Base-by-base conservation (phyloP, 768 basidiomycete species). In the Rhizopogon rudus region DNA sequence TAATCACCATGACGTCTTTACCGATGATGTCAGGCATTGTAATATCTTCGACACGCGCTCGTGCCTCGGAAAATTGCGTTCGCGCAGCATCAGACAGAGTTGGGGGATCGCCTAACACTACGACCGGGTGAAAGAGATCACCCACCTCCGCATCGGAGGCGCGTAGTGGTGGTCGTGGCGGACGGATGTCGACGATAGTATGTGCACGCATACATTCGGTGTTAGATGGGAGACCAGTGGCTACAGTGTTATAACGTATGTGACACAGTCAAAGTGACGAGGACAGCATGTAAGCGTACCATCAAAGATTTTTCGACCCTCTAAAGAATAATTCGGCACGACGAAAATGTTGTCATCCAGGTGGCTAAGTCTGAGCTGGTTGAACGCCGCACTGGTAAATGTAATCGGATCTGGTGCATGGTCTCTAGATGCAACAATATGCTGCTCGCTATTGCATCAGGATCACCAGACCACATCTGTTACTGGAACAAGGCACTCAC, bases 261-360 rank as follows among this genome's bases (percentile, higher is more conserved):
- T 60, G 28, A 59, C 17, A 8, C 3, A 22, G 1, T 16, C 39
- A n/a, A 3, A 37, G 46, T 12, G 5, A 6, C 44, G n/a, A 31
- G 54, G 22, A n/a, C 17, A 17, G 4, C 14, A 22, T 40, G 20
- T 13, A 31, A n/a, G 60, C 68, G 14, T 48, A 73, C 77, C 40
- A 14, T 53, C 65, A 39, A 88, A 60, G 16, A 69, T 61, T 52
- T 71, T 76, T 40, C 67, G 61, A 10, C 83, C 67, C 0, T 66
- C 63, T 41, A 80, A 65, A 0, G 71, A 72, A 63, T 79, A 83
- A 55, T 83, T 73, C 0, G 87, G 88, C 13, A 87, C 63, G 0
- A 81, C 81, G 74, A 97, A 98, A 62, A 94, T 80, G 1, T 79
- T 68, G 1, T 77, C 58, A 61, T 96, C 91, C 25, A 96, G 73